These are phyloP conservation scores for Volvox africanus DNA, from an alignment of 139 green algal genomes.

Conservation along the genomic window DNA sequence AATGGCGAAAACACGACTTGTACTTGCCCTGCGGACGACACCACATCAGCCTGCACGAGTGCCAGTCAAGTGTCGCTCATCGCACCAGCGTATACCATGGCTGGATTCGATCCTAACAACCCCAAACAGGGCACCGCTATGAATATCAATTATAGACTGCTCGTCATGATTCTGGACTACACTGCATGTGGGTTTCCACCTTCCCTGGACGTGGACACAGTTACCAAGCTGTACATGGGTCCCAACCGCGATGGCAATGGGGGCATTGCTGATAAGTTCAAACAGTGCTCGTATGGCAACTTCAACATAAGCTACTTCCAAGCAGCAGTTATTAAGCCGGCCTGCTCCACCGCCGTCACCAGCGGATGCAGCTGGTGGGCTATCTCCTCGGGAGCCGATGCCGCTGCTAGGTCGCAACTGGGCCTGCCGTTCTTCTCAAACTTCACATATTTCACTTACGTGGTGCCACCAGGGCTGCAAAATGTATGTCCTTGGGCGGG, in stretches of 20 bases:
- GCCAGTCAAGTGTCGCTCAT: not conserved
- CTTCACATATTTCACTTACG: constrained; percentile 29
- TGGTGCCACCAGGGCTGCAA: constrained; percentile 5
- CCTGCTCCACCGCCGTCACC: not conserved
- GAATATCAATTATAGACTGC: not conserved
- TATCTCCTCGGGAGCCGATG: not conserved
- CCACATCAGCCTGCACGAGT: not conserved
- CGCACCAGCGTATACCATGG: not conserved
- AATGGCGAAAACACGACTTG: not conserved
- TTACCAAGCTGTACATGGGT: not conserved
- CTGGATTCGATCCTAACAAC: not conserved
- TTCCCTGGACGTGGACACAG: not conserved
- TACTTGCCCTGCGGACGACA: not conserved
- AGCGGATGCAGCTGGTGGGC: not conserved
- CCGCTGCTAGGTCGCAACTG: not conserved
- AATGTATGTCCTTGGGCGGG: constrained; percentile 7
- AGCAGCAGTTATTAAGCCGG: not conserved
- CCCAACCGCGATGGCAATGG: not conserved
- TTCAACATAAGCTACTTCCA: not conserved
- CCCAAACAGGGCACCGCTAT: not conserved
- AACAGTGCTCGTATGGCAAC: constrained; percentile 7
- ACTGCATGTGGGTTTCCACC: not conserved
- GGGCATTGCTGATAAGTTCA: not conserved
- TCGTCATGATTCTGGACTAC: constrained; percentile 14
- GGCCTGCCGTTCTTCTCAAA: not conserved